Base-by-base conservation (phyloP, 1,284 basidiomycete genomes). In the Cystobasidium pallidum region DNA sequence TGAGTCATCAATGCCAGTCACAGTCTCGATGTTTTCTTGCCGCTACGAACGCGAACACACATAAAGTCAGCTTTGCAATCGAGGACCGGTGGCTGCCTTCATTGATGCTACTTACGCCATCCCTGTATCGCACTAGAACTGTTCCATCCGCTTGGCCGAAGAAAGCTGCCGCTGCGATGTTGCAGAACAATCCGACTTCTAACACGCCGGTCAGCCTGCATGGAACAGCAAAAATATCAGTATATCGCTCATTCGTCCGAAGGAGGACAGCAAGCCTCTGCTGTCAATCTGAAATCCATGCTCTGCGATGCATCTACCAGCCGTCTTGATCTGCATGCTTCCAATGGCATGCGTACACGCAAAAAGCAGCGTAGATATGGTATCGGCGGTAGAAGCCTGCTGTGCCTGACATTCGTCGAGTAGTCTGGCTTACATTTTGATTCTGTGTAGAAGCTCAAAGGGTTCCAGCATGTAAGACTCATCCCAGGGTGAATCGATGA, bases 151-250 rank as follows among this genome's bases (percentile, higher is more conserved):
- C 66, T 13, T 54, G 43, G 15, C 95, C 95, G 83, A 98, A 99
- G 85, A 98, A 99, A 11, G 94, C 94, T 0, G 92, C 93, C 80
- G 90, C 87, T n/a, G 91, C 92, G 86, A 98, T 89, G 67, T 88
- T 84, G 80, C 91, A 94, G 84, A 99, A 99, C 26, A 99, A 82
- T 0, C 96, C 96, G 39, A 98, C 96, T 81, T 99, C 95, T 36
- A 98, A 90, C 13, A 99, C 93, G 71, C 96, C 95, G 0, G 95
- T 98, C 66, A 96, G 84, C 85, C 94, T 86, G 83, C 93, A 17
- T 2, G n/a, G 24, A 19, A 10, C 19, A 66, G 41, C 6, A 26
- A 24, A 8, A 3, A 36, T 1, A n/a, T n/a, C n/a, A n/a, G 43
- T 17, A 15, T 45, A 17, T 15, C n/a, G n/a, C n/a, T n/a, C n/a